Evolutionary conservation across 1,139 yeast genomes (phyloP), one percentile per base, ranked within the genome.

Genomic region (Sugiyamaella paludigena): DNA sequence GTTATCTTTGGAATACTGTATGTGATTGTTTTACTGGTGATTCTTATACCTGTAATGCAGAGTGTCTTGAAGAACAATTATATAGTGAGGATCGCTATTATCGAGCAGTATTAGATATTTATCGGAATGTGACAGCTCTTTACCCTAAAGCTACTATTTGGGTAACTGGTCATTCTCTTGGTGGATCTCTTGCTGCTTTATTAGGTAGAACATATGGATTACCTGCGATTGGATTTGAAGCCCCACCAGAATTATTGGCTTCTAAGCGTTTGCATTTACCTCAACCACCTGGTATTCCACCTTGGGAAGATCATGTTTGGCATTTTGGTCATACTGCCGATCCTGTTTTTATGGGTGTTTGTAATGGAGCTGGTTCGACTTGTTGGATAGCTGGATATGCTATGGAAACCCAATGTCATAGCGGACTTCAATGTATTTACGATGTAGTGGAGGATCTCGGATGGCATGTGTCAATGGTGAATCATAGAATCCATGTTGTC

Each of bases 291-390:
- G 96, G 96, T 0, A 67, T 88, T 15, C 95, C 98, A 0, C 70
- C 75, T 13, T 79, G 83, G 62, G 72, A 79, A 67, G 97, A 91
- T 61, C 84, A 88, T 57, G 79, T 94, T 15, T 92, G 96, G 95
- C 97, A 94, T 64, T 72, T 92, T 64, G 98, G 98, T 6, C 92
- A 92, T 65, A 92, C 95, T 1, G 98, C 96, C 0, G 99, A 92
- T 65, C 99, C 99, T 1, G 87, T 92, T 5, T 92, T 76, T 62
- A 86, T 91, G 95, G 99, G 99, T 0, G 91, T 88, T 6, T 92
- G 98, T 66, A 89, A 87, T 63, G 99, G 99, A 4, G 95, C 95
- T 0, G 83, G 94, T 7, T 85, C 95, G 1, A 70, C 92, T 3
- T 92, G 99, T 67, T 84, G 92, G 59, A 77, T 87, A 11, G 97